Evolutionary conservation across 73 alveolate genomes (phyloP).

Genomic region (Paramecium sonneborni): DNA sequence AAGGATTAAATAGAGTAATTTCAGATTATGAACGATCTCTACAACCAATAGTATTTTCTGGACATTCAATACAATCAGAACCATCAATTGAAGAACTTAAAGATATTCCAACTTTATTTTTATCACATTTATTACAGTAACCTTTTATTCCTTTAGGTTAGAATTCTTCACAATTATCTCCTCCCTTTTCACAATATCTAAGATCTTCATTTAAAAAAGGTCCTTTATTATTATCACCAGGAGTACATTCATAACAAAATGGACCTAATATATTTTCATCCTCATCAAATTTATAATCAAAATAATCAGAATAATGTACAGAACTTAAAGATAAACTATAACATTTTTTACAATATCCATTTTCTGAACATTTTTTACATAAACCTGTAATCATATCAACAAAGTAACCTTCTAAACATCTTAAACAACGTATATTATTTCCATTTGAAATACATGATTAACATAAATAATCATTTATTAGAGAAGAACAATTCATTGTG

Average conservation of each 20-base stretch:
- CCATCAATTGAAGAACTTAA: not conserved
- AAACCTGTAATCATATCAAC: conserved; percentile 45
- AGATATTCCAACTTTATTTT: not conserved
- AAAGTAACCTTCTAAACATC: conserved; percentile 13
- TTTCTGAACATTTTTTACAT: not conserved
- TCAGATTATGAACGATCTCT: not conserved
- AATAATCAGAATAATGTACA: not conserved
- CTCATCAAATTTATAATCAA: not conserved
- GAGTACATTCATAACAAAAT: conserved; percentile 9
- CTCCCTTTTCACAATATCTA: conserved; percentile 21
- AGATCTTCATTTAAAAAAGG: not conserved
- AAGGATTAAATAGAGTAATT: not conserved
- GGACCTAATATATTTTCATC: not conserved
- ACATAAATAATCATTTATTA: not conserved
- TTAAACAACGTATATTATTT: not conserved
- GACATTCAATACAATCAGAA: conserved; percentile 35
- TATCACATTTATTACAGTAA: not conserved
- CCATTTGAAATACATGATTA: not conserved
- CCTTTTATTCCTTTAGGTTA: not conserved
- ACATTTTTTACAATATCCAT: conserved; percentile 1
- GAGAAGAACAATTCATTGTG: not conserved
- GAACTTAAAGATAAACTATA: not conserved
- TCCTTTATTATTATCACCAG: not conserved
- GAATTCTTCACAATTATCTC: not conserved
- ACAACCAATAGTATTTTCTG: conserved; percentile 3